Evolutionary conservation across 306 rosid genomes (phyloP).

Genomic region (Spatholobus suberectus): DNA sequence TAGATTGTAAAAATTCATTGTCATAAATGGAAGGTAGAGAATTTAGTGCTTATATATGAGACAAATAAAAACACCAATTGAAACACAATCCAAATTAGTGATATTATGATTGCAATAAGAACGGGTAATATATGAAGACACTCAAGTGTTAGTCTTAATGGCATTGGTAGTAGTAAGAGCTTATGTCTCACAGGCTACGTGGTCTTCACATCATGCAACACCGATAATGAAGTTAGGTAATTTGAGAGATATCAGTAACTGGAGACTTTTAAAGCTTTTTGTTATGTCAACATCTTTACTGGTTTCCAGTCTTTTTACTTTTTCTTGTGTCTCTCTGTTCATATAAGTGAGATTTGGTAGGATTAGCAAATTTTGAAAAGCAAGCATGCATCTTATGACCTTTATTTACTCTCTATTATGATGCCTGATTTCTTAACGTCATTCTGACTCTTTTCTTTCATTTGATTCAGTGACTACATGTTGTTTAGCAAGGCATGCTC

Average conservation of each 20-base stretch:
- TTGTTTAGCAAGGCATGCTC: slow-evolving; percentile 82
- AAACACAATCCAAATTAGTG: background rate
- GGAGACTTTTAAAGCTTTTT: background rate
- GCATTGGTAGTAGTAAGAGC: background rate
- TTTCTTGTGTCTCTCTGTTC: background rate
- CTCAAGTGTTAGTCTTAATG: background rate
- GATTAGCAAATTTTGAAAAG: background rate
- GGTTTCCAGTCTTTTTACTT: background rate
- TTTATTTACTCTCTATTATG: slow-evolving; percentile 19
- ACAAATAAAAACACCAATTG: background rate
- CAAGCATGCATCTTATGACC: slow-evolving; percentile 16
- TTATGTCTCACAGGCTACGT: background rate
- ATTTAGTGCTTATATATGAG: background rate
- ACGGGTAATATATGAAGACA: background rate
- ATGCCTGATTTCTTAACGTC: background rate
- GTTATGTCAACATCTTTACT: background rate
- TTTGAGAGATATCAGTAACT: slow-evolving; percentile 1
- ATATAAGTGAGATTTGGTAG: background rate
- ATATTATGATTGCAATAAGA: background rate
- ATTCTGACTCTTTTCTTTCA: slow-evolving; percentile 26
- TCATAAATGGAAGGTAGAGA: background rate
- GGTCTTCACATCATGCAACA: background rate
- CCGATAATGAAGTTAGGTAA: background rate
- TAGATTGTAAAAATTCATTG: background rate
- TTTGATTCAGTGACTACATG: slow-evolving; percentile 87